phyloP scores from a whole-genome alignment of 352 stramenopile species.

The Pilasporangium apinafurcum region DNA sequence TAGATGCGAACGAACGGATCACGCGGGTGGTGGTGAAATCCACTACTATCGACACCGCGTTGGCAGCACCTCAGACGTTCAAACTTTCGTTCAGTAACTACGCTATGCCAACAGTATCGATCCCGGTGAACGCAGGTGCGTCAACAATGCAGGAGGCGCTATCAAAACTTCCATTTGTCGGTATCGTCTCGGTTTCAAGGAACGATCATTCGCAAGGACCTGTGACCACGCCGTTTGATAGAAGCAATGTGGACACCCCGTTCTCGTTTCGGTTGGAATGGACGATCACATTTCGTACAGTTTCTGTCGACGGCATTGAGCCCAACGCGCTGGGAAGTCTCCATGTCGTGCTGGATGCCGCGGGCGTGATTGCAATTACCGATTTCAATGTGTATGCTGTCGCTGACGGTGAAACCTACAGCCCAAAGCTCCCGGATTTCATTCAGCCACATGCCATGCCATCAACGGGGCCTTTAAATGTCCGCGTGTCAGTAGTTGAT shows the following conservation, averaged over 20 bases:
- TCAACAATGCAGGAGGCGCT: conserved; percentile 45
- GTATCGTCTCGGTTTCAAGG: conserved; percentile 42
- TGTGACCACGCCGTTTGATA: conserved; percentile 30
- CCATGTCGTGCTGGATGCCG: conserved; percentile 14
- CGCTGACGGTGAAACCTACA: conserved; percentile 2
- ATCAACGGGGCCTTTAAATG: conserved; percentile 35
- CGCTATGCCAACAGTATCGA: conserved; percentile 18
- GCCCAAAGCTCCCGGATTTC: too few species aligned
- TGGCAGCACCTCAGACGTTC: conserved; percentile 36
- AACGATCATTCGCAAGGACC: conserved; percentile 56
- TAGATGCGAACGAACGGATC: conserved; percentile 46
- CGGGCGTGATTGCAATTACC: conserved; percentile 6
- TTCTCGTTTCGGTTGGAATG: conserved; percentile 47
- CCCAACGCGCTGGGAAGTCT: conserved; percentile 45
- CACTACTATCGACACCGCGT: conserved; percentile 17
- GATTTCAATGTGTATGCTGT: conserved; percentile 30
- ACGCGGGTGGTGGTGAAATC: conserved; percentile 31
- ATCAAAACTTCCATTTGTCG: conserved; percentile 37
- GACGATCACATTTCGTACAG: conserved; percentile 70
- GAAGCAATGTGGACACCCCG: conserved; percentile 28
- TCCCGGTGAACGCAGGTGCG: conserved; percentile 47
- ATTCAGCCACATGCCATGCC: conserved; percentile 34
- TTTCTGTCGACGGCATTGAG: conserved; percentile 36
- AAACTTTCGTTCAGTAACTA: conserved; percentile 57
- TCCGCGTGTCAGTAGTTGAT: conserved; percentile 60